Evolutionary conservation across 257 asterid genomes (phyloP), one percentile per base, ranked within the genome.

Genomic region (Parsonsia alboflavescens): DNA sequence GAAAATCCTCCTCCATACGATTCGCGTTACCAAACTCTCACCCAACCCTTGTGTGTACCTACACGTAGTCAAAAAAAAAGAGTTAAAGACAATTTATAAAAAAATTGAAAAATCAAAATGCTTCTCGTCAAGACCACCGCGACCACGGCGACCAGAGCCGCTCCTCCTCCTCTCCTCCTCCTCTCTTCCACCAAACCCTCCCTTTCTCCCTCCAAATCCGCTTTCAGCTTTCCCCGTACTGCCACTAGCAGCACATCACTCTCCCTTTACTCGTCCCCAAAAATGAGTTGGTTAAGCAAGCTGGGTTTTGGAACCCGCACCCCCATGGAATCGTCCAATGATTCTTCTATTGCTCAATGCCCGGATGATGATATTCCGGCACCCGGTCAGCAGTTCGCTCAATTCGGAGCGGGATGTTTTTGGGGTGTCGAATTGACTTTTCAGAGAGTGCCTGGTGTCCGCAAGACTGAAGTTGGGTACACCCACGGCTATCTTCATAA

Each of bases 381-480:
- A 0, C 90, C 97, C 26, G 97, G 97, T 16, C 92, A 88, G 74
- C 81, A 83, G 73, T 86, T 94, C 75, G 96, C 93, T 33, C 99
- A 94, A 80, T 92, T 94, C 81, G 97, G 97, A 48, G 91, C 93
- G 19, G 97, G 99, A 12, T 94, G 99, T 36, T 94, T 94, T 85
- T 94, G 99, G 99, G 99, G 99, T 10, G 93, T 89, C 64, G 99
- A 94, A 83, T 86, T 94, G 78, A 96, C 89, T 39, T 94, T 74
- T 59, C 97, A 94, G 90, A 86, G 99, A 77, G 91, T 90, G 66
- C 88, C 96, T 0, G 99, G 99, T 50, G 97, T 90, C 66, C 75
- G 89, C 30, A 86, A 82, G 80, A 94, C 97, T 1, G 99, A 92
- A 77, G 99, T 90, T 0, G 99, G 99, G 21, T 94, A 94, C 76